These are phyloP conservation scores for Fusarium clavum DNA, from an alignment of 2,329 filamentous ascomycete species.

Conservation along the genomic window DNA sequence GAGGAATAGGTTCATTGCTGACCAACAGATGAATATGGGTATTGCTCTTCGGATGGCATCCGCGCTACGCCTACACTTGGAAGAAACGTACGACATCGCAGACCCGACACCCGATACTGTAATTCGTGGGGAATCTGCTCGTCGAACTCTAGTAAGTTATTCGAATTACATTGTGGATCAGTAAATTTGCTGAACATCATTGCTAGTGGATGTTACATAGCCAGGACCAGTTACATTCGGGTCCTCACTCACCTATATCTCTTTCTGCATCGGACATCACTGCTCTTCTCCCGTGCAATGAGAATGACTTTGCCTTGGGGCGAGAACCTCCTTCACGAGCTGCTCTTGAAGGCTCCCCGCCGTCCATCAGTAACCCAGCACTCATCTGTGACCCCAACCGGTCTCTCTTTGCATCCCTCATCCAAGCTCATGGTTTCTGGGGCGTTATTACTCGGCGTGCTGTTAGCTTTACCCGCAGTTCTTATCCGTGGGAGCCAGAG, in stretches of 20 bases:
- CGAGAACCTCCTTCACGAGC: slow-evolving; percentile 62
- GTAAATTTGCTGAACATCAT: slow-evolving; percentile 6
- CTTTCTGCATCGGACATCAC: slow-evolving; percentile 66
- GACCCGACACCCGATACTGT: slow-evolving; percentile 59
- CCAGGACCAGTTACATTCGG: slow-evolving; percentile 68
- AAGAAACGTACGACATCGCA: slow-evolving; percentile 62
- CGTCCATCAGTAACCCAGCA: slow-evolving; percentile 59
- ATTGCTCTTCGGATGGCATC: slow-evolving; percentile 68
- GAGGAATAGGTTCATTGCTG: neutral
- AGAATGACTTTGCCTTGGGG: slow-evolving; percentile 63
- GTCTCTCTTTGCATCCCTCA: slow-evolving; percentile 66
- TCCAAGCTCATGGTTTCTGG: slow-evolving; percentile 68
- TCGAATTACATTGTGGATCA: neutral
- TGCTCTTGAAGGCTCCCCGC: slow-evolving; percentile 64
- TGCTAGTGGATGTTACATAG: slow-evolving; percentile 68
- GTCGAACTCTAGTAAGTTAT: slow-evolving; percentile 63
- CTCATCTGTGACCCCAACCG: slow-evolving; percentile 58
- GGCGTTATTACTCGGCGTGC: slow-evolving; percentile 63
- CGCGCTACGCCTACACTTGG: slow-evolving; percentile 65
- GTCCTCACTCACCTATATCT: slow-evolving; percentile 63
- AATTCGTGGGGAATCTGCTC: slow-evolving; percentile 65
- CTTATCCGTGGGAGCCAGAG: slow-evolving; percentile 59
- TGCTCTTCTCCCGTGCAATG: slow-evolving; percentile 64
- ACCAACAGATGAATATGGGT: slow-evolving; percentile 64
- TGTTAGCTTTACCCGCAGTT: slow-evolving; percentile 57